Evolutionary conservation across 1,284 basidiomycete species (phyloP).

Genomic region (Xanthoconium separans): DNA sequence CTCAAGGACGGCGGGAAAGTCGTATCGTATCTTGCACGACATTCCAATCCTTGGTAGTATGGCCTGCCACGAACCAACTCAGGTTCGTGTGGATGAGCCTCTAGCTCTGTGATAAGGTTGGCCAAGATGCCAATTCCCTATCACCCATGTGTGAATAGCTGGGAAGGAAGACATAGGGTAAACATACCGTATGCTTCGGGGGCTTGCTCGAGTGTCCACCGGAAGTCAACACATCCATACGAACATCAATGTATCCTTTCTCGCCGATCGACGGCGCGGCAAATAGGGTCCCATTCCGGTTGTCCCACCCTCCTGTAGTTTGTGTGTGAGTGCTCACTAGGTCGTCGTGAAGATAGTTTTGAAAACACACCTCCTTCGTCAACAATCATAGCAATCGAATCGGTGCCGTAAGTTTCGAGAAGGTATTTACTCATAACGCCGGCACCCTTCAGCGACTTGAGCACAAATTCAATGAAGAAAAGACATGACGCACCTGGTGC

Average conservation of each 20-base stretch:
- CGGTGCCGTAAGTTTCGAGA: constrained; percentile 49
- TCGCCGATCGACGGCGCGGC: constrained; percentile 57
- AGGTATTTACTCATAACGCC: constrained; percentile 45
- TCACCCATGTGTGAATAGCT: not conserved
- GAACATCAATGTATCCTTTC: constrained; percentile 64
- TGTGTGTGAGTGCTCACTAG: not conserved
- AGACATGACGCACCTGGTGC: constrained; percentile 35
- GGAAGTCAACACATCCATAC: constrained; percentile 50
- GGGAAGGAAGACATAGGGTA: not conserved
- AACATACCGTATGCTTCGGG: constrained; percentile 52
- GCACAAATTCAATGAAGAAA: constrained; percentile 7
- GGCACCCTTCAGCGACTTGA: constrained; percentile 44
- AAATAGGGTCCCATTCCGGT: constrained; percentile 39
- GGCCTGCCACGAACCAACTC: constrained; percentile 34
- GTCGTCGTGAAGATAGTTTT: not conserved
- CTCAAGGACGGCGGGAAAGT: constrained; percentile 31
- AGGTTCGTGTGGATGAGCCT: constrained; percentile 45
- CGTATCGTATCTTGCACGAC: constrained; percentile 25
- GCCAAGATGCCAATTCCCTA: constrained; percentile 59
- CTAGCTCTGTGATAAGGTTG: constrained; percentile 49
- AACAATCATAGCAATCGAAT: constrained; percentile 56
- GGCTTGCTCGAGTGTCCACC: constrained; percentile 72
- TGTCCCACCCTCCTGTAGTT: constrained; percentile 34
- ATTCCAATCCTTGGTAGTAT: constrained; percentile 27
- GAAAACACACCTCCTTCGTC: constrained; percentile 43